Conservation (phyloP, 1,284 basidiomycete genomes). For the Porogramme epimiltina region DNA sequence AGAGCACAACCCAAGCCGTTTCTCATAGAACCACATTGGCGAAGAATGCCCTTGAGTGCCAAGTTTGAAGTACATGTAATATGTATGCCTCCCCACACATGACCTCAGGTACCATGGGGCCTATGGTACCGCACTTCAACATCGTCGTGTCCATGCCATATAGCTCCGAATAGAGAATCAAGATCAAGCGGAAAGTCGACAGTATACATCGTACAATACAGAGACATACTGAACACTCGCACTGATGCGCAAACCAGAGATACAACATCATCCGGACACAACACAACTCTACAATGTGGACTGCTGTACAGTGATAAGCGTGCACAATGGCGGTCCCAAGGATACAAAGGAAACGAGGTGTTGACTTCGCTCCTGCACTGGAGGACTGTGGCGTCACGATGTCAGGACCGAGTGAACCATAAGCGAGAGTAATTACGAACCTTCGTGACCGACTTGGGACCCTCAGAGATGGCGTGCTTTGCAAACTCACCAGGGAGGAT, state of each 20-base stretch:
- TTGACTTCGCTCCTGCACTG: constrained; percentile 61
- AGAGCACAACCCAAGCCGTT: too few relatives aligned
- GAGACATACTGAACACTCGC: constrained; percentile 12
- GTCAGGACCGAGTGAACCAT: background rate
- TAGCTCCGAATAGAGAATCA: too few relatives aligned
- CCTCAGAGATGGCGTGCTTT: constrained; percentile 82
- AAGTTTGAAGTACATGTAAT: too few relatives aligned
- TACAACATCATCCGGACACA: constrained; percentile 15
- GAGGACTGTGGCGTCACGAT: constrained; percentile 55
- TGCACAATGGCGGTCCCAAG: background rate
- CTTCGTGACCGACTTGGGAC: constrained; percentile 59
- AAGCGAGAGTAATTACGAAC: constrained; percentile 11
- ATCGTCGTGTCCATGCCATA: too few relatives aligned
- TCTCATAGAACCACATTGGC: too few relatives aligned
- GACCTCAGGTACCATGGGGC: too few relatives aligned
- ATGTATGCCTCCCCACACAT: too few relatives aligned
- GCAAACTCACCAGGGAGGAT: constrained; percentile 89
- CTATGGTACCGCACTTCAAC: too few relatives aligned
- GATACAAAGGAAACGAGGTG: background rate
- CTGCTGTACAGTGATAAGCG: too few relatives aligned
- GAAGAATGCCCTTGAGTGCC: too few relatives aligned
- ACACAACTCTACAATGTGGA: too few relatives aligned
- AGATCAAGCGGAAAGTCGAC: constrained; percentile 7
- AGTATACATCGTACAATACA: constrained; percentile 23
- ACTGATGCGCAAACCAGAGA: constrained; percentile 15